phyloP scores from a whole-genome alignment of 495 filamentous ascomycete species.

The Penicillium longicatenatum region DNA sequence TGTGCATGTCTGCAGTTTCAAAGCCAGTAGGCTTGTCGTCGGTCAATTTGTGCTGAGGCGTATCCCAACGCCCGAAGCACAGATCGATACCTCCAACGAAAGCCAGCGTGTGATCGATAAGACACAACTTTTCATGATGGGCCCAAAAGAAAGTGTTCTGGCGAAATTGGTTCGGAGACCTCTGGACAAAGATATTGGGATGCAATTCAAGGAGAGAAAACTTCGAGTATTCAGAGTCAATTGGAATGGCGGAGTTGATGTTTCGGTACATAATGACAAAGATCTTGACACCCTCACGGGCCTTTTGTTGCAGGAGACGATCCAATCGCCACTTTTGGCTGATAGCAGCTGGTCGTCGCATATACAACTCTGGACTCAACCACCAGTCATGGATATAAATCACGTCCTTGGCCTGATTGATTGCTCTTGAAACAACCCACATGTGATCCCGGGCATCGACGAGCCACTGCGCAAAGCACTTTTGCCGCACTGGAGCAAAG shows the following conservation, averaged over 20 bases:
- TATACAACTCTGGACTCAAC: constrained; percentile 94
- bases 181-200: constrained; percentile 92
- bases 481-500: constrained; percentile 85
- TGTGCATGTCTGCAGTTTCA: constrained; percentile 71
- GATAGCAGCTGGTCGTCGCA: constrained; percentile 92
- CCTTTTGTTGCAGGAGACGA: constrained; percentile 90
- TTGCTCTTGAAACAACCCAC: constrained; percentile 97
- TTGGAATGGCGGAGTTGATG: constrained; percentile 95
- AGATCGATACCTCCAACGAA: constrained; percentile 97
- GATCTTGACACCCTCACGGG: constrained; percentile 92
- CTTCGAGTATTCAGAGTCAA: constrained; percentile 98
- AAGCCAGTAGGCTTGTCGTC: constrained; percentile 97
- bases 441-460: constrained; percentile 98
- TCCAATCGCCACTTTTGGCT: constrained; percentile 99
- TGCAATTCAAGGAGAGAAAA: constrained; percentile 95
- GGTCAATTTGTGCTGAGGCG: constrained; percentile 82
- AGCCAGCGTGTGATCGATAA: constrained; percentile 94
- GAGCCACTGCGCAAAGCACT: constrained; percentile 93
- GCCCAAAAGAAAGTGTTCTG: constrained; percentile 99
- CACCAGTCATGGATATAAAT: constrained; percentile 99
- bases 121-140: constrained; percentile 95
- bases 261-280: constrained; percentile 99
- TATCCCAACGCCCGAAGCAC: constrained; percentile 98
- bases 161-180: constrained; percentile 94
- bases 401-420: constrained; percentile 97